A percentile compares a stretch with the other conserved stretches of the same genome.
Evolutionary conservation across 495 filamentous ascomycete species (phyloP).

Genomic region (Podospora appendiculata): DNA sequence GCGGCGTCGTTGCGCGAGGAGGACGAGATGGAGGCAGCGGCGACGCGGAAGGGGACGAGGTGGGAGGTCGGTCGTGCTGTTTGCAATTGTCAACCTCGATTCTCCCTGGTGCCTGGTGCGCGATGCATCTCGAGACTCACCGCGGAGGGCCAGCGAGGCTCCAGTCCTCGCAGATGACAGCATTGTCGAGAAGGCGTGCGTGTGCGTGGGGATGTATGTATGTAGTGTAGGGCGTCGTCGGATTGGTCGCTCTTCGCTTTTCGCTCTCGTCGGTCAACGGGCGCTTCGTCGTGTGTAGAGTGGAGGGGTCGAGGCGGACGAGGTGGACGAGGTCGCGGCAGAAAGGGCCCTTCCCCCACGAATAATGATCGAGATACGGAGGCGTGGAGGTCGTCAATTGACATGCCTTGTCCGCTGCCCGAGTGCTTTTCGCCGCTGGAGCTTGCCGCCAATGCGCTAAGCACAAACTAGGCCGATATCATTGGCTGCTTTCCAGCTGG

Average conservation of each 20-base stretch:
- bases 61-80: conserved; percentile 55
- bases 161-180: conserved; percentile 55
- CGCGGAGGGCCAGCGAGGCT: conserved; percentile 62
- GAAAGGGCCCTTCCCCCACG: conserved; percentile 9
- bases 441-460: conserved; percentile 6
- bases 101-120: neutral
- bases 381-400: conserved; percentile 13
- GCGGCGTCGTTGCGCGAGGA: conserved; percentile 51
- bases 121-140: conserved; percentile 35
- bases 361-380: neutral
- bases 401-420: conserved; percentile 4
- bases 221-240: neutral
- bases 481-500: conserved; percentile 9
- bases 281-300: conserved; percentile 4
- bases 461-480: conserved; percentile 8
- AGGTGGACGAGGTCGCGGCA: conserved; percentile 1
- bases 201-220: neutral
- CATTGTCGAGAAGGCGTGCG: conserved; percentile 36
- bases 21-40: conserved; percentile 55
- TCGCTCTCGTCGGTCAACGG: neutral
- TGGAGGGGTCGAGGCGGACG: conserved; percentile 11
- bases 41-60: conserved; percentile 53
- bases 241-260: neutral
- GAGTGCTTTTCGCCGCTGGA: conserved; percentile 23
- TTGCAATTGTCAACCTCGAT: conserved; percentile 2